These are phyloP conservation scores for Termitomyces eurrhizus DNA, from an alignment of 768 basidiomycete species.

Conservation along the genomic window DNA sequence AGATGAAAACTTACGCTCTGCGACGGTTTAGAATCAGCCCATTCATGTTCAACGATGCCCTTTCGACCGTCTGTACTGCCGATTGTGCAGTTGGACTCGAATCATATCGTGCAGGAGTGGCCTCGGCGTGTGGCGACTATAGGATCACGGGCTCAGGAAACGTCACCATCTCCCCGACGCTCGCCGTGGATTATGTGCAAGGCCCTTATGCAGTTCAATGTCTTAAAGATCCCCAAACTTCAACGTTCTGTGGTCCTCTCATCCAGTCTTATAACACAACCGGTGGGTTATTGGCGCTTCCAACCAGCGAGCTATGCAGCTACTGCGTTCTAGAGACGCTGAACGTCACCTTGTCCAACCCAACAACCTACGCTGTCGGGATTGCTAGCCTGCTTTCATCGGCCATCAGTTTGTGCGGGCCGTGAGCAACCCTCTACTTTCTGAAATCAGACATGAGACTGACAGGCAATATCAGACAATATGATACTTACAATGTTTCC, in stretches of 20 bases:
- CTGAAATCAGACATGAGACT: background rate
- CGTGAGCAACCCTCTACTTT: background rate
- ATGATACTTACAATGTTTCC: background rate
- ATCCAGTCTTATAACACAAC: background rate
- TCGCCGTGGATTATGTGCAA: background rate
- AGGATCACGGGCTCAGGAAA: background rate
- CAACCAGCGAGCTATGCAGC: background rate
- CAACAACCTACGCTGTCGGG: background rate
- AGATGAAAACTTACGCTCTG: background rate
- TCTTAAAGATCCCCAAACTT: background rate
- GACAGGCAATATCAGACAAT: background rate
- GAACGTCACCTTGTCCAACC: constrained; percentile 1
- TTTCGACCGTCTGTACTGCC: background rate
- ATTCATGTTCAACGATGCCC: background rate
- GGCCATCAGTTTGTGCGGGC: background rate
- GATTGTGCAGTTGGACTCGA: background rate
- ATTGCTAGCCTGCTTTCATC: background rate
- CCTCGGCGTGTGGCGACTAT: constrained; percentile 1
- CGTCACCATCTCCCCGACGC: background rate
- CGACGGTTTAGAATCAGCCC: background rate
- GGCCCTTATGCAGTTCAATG: constrained; percentile 2
- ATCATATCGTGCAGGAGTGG: constrained; percentile 1
- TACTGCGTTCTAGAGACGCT: background rate
- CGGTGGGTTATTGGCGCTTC: background rate
- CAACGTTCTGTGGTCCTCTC: background rate